These are phyloP conservation scores for Fagus crenata DNA, from an alignment of 306 rosid genomes.

Conservation along the genomic window DNA sequence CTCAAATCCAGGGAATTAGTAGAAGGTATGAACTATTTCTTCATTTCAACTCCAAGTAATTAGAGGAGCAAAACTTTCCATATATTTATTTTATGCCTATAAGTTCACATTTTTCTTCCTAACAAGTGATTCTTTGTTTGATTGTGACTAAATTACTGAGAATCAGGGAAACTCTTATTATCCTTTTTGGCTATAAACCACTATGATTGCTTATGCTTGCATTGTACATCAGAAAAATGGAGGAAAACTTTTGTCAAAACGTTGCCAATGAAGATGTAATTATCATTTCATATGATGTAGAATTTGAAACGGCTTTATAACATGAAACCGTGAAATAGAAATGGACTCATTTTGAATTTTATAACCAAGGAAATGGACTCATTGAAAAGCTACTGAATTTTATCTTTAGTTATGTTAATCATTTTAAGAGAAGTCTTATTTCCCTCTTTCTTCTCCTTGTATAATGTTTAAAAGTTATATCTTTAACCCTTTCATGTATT, in stretches of 20 bases:
- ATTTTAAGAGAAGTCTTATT: not conserved
- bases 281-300: not conserved
- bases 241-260: not conserved
- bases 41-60: slow-evolving; percentile 1
- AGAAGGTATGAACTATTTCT: slow-evolving; percentile 53
- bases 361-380: no score
- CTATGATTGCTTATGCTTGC: not conserved
- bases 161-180: not conserved
- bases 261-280: not conserved
- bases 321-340: not conserved
- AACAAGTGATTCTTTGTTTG: not conserved
- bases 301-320: not conserved
- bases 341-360: not conserved
- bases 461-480: not conserved
- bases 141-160: not conserved
- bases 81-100: not conserved
- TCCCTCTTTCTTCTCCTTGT: not conserved
- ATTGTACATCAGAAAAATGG: not conserved
- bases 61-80: not conserved
- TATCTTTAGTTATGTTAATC: no score
- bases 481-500: slow-evolving; percentile 18
- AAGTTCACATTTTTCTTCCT: not conserved
- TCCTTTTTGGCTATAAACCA: not conserved
- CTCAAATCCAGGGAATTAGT: slow-evolving; percentile 78
- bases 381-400: no score